Percentiles rank a stretch among this genome's conserved stretches.
Conservation (phyloP, 2,329 filamentous ascomycete genomes). For the Scedosporium minutisporum region DNA sequence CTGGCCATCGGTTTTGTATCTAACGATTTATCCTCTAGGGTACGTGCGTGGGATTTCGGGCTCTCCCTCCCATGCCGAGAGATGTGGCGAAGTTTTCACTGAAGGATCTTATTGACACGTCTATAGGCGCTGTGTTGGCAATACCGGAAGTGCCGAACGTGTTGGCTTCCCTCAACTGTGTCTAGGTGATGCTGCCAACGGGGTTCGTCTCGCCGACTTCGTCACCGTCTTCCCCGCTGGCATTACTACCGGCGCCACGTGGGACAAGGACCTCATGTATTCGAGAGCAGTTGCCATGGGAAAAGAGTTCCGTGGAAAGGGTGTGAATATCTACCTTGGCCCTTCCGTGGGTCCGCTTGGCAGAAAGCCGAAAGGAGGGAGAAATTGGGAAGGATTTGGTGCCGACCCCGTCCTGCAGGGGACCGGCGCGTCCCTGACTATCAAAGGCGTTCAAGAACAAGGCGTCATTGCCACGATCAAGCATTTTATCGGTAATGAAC, state of each 20-base stretch:
- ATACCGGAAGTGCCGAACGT: constrained; percentile 61
- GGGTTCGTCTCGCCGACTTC: constrained; percentile 63
- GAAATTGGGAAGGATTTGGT: constrained; percentile 70
- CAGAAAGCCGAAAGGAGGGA: constrained; percentile 60
- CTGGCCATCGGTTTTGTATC: not conserved
- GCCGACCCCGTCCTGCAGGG: constrained; percentile 65
- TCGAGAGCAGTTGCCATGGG: constrained; percentile 58
- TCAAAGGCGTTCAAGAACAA: constrained; percentile 57
- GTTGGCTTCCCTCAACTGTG: constrained; percentile 65
- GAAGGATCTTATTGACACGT: not conserved
- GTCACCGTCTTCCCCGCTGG: constrained; percentile 70
- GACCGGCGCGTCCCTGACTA: constrained; percentile 66
- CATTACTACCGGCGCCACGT: constrained; percentile 68
- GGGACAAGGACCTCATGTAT: constrained; percentile 63
- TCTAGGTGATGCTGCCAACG: constrained; percentile 61
- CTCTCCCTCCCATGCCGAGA: too few species aligned
- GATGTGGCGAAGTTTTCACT: too few species aligned
- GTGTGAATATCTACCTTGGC: constrained; percentile 60
- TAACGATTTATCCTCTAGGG: not conserved
- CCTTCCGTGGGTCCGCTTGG: constrained; percentile 63
- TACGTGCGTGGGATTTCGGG: too few species aligned
- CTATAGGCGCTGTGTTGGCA: constrained; percentile 58
- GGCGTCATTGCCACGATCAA: constrained; percentile 48
- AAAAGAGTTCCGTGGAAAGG: constrained; percentile 63
- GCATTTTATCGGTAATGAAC: constrained; percentile 46